phyloP scores from a whole-genome alignment of 2,329 filamentous ascomycete genomes.

The Talaromyces sp. region DNA sequence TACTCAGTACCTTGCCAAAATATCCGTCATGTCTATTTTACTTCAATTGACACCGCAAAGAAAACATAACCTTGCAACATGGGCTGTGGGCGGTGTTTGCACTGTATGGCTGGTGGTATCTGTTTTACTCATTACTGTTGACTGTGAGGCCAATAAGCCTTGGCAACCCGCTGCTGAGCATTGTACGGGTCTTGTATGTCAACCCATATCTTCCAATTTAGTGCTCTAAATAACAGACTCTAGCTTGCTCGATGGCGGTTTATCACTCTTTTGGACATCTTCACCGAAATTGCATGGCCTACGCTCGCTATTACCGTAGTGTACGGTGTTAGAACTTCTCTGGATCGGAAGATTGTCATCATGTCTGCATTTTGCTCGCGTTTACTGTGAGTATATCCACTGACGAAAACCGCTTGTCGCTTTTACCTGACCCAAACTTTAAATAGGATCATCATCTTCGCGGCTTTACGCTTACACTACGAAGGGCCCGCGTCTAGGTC shows the following conservation, averaged over 20 bases:
- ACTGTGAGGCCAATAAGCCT: conserved; percentile 39
- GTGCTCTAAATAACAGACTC: not conserved
- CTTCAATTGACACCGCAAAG: conserved; percentile 46
- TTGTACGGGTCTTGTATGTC: conserved; percentile 27
- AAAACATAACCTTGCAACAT: conserved; percentile 37
- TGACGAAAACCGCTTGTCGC: not conserved
- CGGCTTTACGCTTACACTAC: conserved; percentile 35
- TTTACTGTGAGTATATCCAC: conserved; percentile 33
- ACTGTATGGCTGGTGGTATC: conserved; percentile 40
- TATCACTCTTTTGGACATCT: conserved; percentile 34
- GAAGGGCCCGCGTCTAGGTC: conserved; percentile 29
- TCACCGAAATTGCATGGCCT: conserved; percentile 35
- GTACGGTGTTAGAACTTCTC: conserved; percentile 31
- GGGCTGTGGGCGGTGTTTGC: conserved; percentile 34
- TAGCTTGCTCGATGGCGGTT: conserved; percentile 35
- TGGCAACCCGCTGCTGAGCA: conserved; percentile 31
- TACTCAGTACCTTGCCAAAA: conserved; percentile 33
- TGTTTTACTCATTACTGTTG: conserved; percentile 39
- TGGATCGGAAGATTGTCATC: conserved; percentile 32
- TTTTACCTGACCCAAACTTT: conserved; percentile 9
- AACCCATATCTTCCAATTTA: not conserved
- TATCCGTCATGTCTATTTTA: conserved; percentile 41
- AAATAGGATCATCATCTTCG: conserved; percentile 35
- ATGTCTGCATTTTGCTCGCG: conserved; percentile 35
- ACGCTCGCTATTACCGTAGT: conserved; percentile 30